Conservation (phyloP, 2,329 filamentous ascomycete genomes). For the Rutstroemia sp. region DNA sequence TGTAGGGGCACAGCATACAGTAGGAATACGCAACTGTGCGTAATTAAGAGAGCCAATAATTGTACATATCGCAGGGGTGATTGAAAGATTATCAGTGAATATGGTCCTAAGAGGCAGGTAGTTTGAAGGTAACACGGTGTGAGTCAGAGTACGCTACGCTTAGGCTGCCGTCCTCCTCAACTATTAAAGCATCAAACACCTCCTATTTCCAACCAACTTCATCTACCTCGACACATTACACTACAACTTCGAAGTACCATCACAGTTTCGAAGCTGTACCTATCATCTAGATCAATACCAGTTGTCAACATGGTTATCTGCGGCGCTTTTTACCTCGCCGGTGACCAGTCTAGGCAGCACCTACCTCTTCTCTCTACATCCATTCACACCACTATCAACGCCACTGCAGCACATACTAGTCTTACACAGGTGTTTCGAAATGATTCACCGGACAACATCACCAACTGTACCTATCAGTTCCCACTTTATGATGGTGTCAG, state of each 20-base stretch:
- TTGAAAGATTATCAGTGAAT: too few species aligned
- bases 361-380: conserved; percentile 52
- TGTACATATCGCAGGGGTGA: too few species aligned
- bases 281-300: background rate
- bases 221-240: too few species aligned
- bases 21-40: too few species aligned
- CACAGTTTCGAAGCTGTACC: background rate
- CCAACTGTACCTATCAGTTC: conserved; percentile 58
- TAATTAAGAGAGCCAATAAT: too few species aligned
- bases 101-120: too few species aligned
- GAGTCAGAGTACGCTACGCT: too few species aligned
- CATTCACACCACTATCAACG: conserved; percentile 53
- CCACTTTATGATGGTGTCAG: conserved; percentile 67
- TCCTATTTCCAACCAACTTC: too few species aligned
- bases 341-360: conserved; percentile 19
- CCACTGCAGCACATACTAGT: conserved; percentile 40
- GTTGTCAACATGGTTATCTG: background rate
- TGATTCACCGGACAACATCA: conserved; percentile 38
- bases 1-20: too few species aligned
- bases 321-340: background rate
- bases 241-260: background rate
- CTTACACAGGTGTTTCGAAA: conserved; percentile 56
- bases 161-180: too few species aligned
- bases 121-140: too few species aligned
- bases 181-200: too few species aligned